These are phyloP conservation scores for Debaryomycetaceae sp. DNA, from an alignment of 1,139 yeast genomes.

Conservation along the genomic window DNA sequence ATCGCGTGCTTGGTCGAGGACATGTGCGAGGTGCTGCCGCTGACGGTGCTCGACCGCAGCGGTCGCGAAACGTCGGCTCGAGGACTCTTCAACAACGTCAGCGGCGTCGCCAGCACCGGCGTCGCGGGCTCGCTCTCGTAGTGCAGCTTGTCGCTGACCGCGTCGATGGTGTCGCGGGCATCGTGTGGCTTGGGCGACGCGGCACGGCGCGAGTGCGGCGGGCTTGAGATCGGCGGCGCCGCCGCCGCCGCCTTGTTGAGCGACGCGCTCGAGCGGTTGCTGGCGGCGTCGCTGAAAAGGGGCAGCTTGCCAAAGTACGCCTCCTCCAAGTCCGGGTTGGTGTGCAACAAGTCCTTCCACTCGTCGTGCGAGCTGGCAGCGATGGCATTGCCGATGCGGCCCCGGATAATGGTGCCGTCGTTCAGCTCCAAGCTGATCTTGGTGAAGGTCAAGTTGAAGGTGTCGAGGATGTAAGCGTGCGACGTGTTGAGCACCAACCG, in stretches of 20 bases:
- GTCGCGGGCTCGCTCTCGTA: conserved; percentile 5
- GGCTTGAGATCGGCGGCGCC: too few relatives aligned
- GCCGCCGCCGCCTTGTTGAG: neutral
- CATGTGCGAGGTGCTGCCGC: neutral
- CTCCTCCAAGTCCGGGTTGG: conserved; percentile 2
- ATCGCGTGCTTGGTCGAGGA: conserved; percentile 10
- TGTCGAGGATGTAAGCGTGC: conserved; percentile 36
- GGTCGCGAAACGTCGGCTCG: too few relatives aligned
- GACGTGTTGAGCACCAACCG: conserved; percentile 26
- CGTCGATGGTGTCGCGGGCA: neutral
- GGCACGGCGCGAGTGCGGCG: too few relatives aligned
- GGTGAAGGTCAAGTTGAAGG: conserved; percentile 26
- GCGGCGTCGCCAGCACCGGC: conserved; percentile 3
- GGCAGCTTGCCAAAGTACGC: neutral
- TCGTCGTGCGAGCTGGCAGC: conserved; percentile 8
- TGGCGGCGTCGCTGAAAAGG: neutral
- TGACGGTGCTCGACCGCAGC: too few relatives aligned
- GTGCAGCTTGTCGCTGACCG: neutral
- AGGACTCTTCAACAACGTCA: neutral
- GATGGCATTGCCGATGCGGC: conserved; percentile 24
- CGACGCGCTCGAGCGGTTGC: neutral
- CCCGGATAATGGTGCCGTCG: conserved; percentile 13
- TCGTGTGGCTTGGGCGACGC: neutral
- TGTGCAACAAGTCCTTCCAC: conserved; percentile 3
- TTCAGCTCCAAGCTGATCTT: conserved; percentile 23